phyloP scores from a whole-genome alignment of 2,329 filamentous ascomycete species.

The Helminthosporium solani region DNA sequence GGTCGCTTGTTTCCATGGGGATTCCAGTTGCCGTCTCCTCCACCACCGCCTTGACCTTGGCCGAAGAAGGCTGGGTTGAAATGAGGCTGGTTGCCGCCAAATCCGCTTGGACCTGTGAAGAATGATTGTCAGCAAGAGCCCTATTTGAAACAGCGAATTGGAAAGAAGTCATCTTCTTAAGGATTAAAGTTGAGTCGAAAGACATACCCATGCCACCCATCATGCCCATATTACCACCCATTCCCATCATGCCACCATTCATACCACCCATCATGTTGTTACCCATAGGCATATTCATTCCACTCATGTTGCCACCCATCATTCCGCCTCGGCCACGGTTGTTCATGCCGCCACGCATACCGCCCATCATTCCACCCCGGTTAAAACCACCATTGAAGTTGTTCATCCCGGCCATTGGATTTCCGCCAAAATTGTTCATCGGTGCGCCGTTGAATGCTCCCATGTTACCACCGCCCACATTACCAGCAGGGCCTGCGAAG shows the following conservation, averaged over 20 bases:
- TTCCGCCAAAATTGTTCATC: slow-evolving; percentile 51
- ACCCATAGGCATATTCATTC: slow-evolving; percentile 40
- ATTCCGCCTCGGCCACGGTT: slow-evolving; percentile 42
- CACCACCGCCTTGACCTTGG: slow-evolving; percentile 47
- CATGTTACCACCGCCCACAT: slow-evolving; percentile 41
- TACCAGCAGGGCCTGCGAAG: slow-evolving; percentile 35
- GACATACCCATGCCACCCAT: slow-evolving; percentile 34
- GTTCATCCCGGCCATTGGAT: slow-evolving; percentile 38
- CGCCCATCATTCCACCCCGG: slow-evolving; percentile 48
- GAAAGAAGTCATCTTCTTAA: no score
- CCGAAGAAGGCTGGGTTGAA: slow-evolving; percentile 75
- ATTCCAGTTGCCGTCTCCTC: slow-evolving; percentile 69
- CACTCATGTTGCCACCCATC: slow-evolving; percentile 31
- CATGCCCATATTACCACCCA: slow-evolving; percentile 47
- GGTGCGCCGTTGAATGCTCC: slow-evolving; percentile 50
- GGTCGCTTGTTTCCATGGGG: slow-evolving; percentile 79
- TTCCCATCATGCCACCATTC: slow-evolving; percentile 48
- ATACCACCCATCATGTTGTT: slow-evolving; percentile 48
- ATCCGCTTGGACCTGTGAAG: slow-evolving; percentile 49
- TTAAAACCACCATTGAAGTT: slow-evolving; percentile 44
- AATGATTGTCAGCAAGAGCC: not conserved
- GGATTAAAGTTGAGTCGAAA: slow-evolving; percentile 4
- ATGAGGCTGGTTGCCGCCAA: slow-evolving; percentile 63
- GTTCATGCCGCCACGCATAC: slow-evolving; percentile 51
- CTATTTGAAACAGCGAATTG: no score